Evolutionary conservation across 2,329 filamentous ascomycete genomes (phyloP).

Genomic region (Aureobasidium sp.): DNA sequence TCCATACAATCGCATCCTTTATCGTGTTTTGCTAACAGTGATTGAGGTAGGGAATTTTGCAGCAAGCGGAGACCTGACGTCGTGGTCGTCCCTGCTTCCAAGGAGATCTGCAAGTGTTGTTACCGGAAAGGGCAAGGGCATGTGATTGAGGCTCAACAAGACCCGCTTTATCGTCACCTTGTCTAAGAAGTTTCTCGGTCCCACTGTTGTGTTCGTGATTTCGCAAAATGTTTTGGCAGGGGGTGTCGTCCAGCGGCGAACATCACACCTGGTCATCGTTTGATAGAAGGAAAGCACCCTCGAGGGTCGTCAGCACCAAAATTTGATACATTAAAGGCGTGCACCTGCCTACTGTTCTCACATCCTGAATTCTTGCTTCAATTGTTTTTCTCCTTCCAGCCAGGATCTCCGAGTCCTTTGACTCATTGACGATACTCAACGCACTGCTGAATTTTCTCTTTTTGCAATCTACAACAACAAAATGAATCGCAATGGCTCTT

Average conservation of each 20-base stretch:
- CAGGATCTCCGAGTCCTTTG: neutral
- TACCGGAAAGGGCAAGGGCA: neutral
- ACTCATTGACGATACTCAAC: neutral
- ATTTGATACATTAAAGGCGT: neutral
- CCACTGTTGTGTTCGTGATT: slow-evolving; percentile 1
- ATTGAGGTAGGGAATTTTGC: neutral
- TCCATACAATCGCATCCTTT: too few species aligned
- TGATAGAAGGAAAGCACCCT: neutral
- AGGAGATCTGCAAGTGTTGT: neutral
- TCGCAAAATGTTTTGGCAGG: neutral
- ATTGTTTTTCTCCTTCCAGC: neutral
- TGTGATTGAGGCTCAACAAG: neutral
- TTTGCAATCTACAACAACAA: neutral
- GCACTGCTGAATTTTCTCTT: too few species aligned
- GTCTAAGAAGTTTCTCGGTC: slow-evolving; percentile 4
- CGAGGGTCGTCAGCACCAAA: neutral
- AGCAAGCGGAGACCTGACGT: neutral
- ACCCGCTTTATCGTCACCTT: slow-evolving; percentile 8
- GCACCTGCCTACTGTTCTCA: neutral
- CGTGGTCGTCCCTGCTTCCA: neutral
- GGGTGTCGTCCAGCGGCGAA: neutral
- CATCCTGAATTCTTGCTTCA: neutral
- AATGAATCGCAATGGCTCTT: slow-evolving; percentile 7
- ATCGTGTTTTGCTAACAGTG: neutral
- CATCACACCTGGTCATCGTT: neutral